A percentile compares a stretch with the other conserved stretches of the same genome.
Evolutionary conservation across 352 stramenopile species (phyloP).

Genomic region (Phytophthora podocarpi): DNA sequence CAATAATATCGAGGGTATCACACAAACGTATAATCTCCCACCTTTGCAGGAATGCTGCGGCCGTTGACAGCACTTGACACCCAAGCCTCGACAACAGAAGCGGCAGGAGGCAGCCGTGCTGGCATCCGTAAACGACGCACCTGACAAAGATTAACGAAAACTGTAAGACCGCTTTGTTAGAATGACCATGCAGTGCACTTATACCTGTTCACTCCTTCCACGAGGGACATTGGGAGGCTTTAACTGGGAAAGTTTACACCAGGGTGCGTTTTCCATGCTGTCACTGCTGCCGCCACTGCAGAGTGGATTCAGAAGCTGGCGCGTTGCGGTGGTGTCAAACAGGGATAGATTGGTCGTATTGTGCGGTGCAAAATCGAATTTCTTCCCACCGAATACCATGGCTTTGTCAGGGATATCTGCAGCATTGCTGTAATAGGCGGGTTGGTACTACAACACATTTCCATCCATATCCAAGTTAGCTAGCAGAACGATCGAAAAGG

Average conservation of each 20-base stretch:
- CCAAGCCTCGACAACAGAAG: slow-evolving; percentile 37
- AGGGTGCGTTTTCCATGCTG: neutral
- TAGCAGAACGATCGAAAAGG: neutral
- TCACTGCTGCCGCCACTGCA: neutral
- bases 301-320: slow-evolving; percentile 14
- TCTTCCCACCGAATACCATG: slow-evolving; percentile 77
- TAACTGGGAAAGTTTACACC: slow-evolving; percentile 34
- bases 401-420: slow-evolving; percentile 73
- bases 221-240: neutral
- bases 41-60: slow-evolving; percentile 21
- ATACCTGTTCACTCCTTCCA: slow-evolving; percentile 25
- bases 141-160: slow-evolving; percentile 12
- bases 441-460: slow-evolving; percentile 42
- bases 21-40: slow-evolving; percentile 7
- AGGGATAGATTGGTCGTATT: slow-evolving; percentile 36
- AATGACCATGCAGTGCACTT: neutral
- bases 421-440: slow-evolving; percentile 58
- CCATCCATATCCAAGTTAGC: neutral
- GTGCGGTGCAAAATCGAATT: slow-evolving; percentile 59
- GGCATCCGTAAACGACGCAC: slow-evolving; percentile 48
- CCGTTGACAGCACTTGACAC: slow-evolving; percentile 20
- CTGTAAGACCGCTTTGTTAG: neutral
- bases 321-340: slow-evolving; percentile 52
- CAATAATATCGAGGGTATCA: neutral
- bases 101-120: slow-evolving; percentile 41